Evolutionary conservation across 208 protist genomes (phyloP), one percentile per base, ranked within the genome.

Genomic region (Wallacemonas sp.): DNA sequence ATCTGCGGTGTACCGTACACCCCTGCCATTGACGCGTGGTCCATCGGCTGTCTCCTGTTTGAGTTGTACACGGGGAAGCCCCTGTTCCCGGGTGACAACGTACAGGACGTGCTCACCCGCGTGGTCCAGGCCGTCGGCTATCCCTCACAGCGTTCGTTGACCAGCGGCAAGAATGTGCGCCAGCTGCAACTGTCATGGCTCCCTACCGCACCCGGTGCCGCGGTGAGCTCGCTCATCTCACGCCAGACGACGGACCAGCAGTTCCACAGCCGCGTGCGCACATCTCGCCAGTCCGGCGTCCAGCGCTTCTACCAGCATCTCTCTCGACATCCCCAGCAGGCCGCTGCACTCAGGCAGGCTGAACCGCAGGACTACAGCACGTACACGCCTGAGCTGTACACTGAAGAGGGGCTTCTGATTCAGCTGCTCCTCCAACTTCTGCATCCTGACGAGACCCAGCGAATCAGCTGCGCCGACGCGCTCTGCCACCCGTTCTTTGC

Each of bases 71-170:
- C 90, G 34, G 91, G 92, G 22, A 84, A 87, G 41, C 97, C 98
- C 12, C 73, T 99, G 59, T 99, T 99, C 76, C 85, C 93, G 8
- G 93, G 95, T 17, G 78, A 94, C 34, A 89, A 81, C 41, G 81
- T 85, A 69, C 60, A 89, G 41, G 89, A 98, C 24, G 94, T 98
- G 74, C 65, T 99, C 4, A 75, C 71, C 15, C 81, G 70, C 60
- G 98, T 99, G 68, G 92, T 97, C 32, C 80, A 94, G 48, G 79
- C 95, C 32, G 65, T 97, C 45, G 96, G 94, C 41, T 73, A 68
- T 44, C 96, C 97, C 0, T 91, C 96, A 13, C 54, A 73, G 27
- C 58, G 60, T 37, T 63, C 97, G 10, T 69, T 98, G 21, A 73
- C 60, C 32, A 66, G 32, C 19, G 79, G 83, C n/a, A 76, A 69